These are phyloP conservation scores for Lipomyces lipofer DNA, from an alignment of 805 yeast genomes.

Conservation along the genomic window DNA sequence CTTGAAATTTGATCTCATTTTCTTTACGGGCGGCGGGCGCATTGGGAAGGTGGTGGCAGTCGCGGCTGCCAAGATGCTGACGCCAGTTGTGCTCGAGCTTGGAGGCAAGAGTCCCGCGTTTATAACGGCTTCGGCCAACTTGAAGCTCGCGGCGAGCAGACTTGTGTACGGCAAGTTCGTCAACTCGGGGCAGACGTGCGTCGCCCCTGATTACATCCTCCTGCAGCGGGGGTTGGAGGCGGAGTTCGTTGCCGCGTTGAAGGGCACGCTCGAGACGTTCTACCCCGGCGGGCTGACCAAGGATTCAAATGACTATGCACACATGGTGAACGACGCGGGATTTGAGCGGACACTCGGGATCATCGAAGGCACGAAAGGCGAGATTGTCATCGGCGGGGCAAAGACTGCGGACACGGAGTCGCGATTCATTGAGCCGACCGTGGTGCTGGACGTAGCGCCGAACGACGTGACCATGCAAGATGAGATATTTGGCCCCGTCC, in stretches of 20 bases:
- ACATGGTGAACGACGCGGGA: slow-evolving; percentile 58
- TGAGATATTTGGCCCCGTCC: slow-evolving; percentile 83
- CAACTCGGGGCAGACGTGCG: slow-evolving; percentile 90
- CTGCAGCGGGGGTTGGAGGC: slow-evolving; percentile 46
- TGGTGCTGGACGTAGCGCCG: slow-evolving; percentile 63
- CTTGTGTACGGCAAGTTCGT: slow-evolving; percentile 74
- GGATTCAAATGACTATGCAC: slow-evolving; percentile 51
- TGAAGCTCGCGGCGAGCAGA: slow-evolving; percentile 54
- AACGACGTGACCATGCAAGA: slow-evolving; percentile 69
- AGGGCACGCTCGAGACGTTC: slow-evolving; percentile 46
- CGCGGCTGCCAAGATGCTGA: slow-evolving; percentile 81
- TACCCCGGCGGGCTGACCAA: slow-evolving; percentile 46
- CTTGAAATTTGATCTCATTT: slow-evolving; percentile 73
- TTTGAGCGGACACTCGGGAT: slow-evolving; percentile 49
- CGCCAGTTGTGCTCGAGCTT: slow-evolving; percentile 80
- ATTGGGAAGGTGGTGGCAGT: slow-evolving; percentile 78
- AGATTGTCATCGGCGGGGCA: slow-evolving; percentile 36
- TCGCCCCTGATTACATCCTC: slow-evolving; percentile 75
- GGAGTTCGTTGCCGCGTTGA: slow-evolving; percentile 48
- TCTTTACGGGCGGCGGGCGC: slow-evolving; percentile 77
- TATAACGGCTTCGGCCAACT: slow-evolving; percentile 53
- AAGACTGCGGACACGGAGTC: slow-evolving; percentile 38
- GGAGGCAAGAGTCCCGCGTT: slow-evolving; percentile 93
- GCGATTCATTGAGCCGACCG: slow-evolving; percentile 68
- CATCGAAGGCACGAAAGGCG: slow-evolving; percentile 41